Base-by-base conservation (phyloP, 306 rosid species). In the Betula pendula region DNA sequence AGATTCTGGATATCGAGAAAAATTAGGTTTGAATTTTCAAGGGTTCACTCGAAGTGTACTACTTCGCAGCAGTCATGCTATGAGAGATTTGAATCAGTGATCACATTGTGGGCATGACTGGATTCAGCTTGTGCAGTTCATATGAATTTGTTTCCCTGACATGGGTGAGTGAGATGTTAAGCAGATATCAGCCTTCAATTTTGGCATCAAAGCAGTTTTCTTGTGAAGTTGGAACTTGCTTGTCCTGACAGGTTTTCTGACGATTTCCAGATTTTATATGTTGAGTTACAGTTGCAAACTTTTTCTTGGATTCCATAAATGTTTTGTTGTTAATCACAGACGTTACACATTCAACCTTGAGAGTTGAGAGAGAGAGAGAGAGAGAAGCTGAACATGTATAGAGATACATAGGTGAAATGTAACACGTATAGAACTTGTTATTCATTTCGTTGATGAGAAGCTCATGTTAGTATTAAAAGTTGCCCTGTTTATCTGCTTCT, bases 171-270 rank as follows among this genome's bases (percentile, higher is more conserved):
- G 51, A 20, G 79, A 15, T 59, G 15, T 20, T 17, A 17, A 73
- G 65, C 50, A 75, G 78, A 75, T 75, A 48, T 45, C 68, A 19
- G 79, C 49, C 9, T 50, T 74, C 78, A 31, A 49, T 31, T 67
- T 35, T 10, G 35, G 52, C 77, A 6, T 29, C 44, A 62, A 67
- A 38, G 83, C 77, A 58, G 7, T 12, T 60, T 47, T 63, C 55
- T 52, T 12, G 15, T 38, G 82, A 55, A 75, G 43, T 67, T 67
- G 83, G 76, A 33, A 77, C 73, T 71, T 70, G 65, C 52, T 72
- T 27, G 27, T 49, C 52, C 31, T 78, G 68, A 67, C 79, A 12
- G 68, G 73, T 13, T 56, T 56, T 9, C 65, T 69, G 51, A 55
- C 67, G 60, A 71, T 71, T 45, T 53, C 66, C 58, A 1, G 51